These are phyloP conservation scores for Crithidia mellificae DNA, from an alignment of 208 protist species.

Conservation along the genomic window DNA sequence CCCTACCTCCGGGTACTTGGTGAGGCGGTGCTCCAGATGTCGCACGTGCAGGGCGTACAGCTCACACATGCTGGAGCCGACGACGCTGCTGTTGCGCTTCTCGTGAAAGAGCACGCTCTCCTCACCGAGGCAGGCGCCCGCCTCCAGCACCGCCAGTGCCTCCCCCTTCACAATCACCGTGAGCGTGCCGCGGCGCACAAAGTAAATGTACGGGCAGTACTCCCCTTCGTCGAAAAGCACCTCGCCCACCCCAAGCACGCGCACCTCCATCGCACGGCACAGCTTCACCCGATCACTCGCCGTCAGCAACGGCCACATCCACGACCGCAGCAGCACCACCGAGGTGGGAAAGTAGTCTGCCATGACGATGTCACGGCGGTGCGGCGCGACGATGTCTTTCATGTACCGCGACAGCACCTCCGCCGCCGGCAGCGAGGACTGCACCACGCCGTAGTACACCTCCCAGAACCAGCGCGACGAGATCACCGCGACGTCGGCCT, in stretches of 20 bases:
- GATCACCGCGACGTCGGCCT: conserved; percentile 76
- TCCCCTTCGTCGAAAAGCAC: conserved; percentile 71
- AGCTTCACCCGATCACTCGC: conserved; percentile 79
- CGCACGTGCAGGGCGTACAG: conserved; percentile 75
- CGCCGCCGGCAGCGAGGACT: conserved; percentile 33
- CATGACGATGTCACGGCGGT: conserved; percentile 63
- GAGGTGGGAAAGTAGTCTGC: conserved; percentile 72
- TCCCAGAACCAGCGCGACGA: conserved; percentile 84
- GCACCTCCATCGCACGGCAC: conserved; percentile 65
- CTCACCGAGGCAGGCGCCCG: conserved; percentile 79
- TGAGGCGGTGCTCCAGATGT: conserved; percentile 50
- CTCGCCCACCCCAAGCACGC: conserved; percentile 74
- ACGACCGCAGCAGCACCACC: conserved; percentile 78
- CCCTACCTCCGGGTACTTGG: conserved; percentile 61
- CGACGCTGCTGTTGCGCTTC: conserved; percentile 68
- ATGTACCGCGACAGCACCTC: conserved; percentile 57
- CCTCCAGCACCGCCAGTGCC: conserved; percentile 58
- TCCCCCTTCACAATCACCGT: conserved; percentile 69
- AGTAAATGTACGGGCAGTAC: conserved; percentile 73
- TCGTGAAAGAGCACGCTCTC: conserved; percentile 80
- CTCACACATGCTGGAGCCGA: conserved; percentile 74
- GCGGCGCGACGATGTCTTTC: conserved; percentile 52
- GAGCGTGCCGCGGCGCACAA: conserved; percentile 77
- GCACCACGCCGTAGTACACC: conserved; percentile 51
- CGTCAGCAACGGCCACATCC: conserved; percentile 80